phyloP scores from a whole-genome alignment of 2,329 filamentous ascomycete species.

The Colletotrichum sp. region DNA sequence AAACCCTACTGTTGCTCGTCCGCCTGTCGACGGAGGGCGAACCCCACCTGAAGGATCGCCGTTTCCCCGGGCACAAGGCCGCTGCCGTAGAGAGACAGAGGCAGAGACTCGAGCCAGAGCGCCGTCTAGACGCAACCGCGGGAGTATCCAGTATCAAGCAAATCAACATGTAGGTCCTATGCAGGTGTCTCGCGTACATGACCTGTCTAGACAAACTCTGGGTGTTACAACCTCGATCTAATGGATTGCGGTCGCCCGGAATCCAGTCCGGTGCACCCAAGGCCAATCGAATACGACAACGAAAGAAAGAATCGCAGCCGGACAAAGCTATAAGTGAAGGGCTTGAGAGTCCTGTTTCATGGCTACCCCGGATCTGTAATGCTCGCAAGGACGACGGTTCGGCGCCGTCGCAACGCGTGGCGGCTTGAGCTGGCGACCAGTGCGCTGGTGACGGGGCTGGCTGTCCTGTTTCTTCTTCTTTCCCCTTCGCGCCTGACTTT shows the following conservation, averaged over 20 bases:
- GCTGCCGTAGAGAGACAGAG: background rate
- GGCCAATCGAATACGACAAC: background rate
- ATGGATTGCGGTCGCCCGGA: background rate
- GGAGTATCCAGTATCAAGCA: background rate
- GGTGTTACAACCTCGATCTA: background rate
- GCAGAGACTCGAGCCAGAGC: background rate
- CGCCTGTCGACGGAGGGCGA: background rate
- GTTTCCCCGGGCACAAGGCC: background rate
- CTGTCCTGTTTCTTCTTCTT: background rate
- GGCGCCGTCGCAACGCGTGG: background rate
- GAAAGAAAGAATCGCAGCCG: background rate
- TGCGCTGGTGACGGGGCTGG: background rate
- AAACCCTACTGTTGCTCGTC: background rate
- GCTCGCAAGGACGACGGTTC: background rate
- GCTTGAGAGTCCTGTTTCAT: conserved; percentile 3
- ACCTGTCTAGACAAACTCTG: background rate
- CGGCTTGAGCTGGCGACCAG: background rate
- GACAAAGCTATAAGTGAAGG: background rate
- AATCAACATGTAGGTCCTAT: background rate
- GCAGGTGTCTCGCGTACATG: background rate
- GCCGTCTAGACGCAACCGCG: background rate
- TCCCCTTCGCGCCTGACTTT: background rate
- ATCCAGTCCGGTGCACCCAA: background rate
- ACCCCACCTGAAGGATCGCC: background rate
- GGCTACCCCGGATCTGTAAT: background rate